Conservation (phyloP, 148 eudicot genomes). For the Cornus florida region DNA sequence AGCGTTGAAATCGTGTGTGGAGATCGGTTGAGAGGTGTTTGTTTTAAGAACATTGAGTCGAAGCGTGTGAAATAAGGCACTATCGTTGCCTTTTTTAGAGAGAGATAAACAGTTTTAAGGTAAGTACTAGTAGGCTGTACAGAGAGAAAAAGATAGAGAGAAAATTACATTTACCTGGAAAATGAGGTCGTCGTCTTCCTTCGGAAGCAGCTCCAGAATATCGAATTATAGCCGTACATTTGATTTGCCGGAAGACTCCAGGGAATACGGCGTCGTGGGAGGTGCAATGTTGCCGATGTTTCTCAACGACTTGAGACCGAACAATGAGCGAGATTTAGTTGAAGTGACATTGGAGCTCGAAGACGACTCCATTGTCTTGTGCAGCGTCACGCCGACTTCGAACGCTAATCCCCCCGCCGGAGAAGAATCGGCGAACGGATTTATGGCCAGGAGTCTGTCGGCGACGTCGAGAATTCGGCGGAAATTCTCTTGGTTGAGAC, state of each 20-base stretch:
- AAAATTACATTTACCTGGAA: not conserved
- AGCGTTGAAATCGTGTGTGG: conserved; percentile 45
- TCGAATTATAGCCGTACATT: conserved; percentile 44
- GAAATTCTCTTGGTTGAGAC: conserved; percentile 47
- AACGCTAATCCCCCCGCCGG: conserved; percentile 5
- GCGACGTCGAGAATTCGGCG: conserved; percentile 47
- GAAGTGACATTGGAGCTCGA: conserved; percentile 78
- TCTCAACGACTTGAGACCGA: conserved; percentile 44
- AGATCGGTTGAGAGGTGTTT: conserved; percentile 44
- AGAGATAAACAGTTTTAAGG: not conserved
- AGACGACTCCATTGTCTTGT: conserved; percentile 52
- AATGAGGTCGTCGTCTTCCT: conserved; percentile 36
- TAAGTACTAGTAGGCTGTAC: not conserved
- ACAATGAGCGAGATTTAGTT: conserved; percentile 49
- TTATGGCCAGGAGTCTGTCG: conserved; percentile 53
- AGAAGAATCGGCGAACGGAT: conserved; percentile 15
- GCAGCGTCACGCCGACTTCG: conserved; percentile 62
- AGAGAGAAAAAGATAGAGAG: not conserved
- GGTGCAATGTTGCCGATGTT: conserved; percentile 84
- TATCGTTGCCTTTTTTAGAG: conserved; percentile 1
- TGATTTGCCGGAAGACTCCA: conserved; percentile 39
- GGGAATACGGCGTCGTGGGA: conserved; percentile 23
- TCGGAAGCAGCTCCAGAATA: conserved; percentile 40
- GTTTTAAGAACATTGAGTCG: conserved; percentile 5
- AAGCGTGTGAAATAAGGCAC: conserved; percentile 27